Evolutionary conservation across 2,329 filamentous ascomycete species (phyloP), one percentile per base, ranked within the genome.

Genomic region (Xylogone sp.): DNA sequence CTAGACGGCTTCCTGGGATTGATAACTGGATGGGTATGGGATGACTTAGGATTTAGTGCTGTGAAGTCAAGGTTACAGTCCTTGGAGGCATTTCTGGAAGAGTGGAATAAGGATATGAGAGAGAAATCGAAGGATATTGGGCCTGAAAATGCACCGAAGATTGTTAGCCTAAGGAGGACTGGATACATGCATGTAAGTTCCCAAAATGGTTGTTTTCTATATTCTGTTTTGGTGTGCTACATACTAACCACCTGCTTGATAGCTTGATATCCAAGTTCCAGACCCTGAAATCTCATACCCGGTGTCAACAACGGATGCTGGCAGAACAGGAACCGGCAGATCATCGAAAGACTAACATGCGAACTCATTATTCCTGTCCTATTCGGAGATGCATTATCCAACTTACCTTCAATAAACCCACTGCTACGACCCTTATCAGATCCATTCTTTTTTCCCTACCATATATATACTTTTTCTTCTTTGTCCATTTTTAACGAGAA

Each of bases 1-100:
- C 58, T 96, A 1, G 94, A 99, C 68, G 82, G 83, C 12, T 68
- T 90, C 10, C 67, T 97, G 59, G 91, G 93, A 2, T 75, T 95
- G 3, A 70, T 91, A 29, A 97, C 94, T 0, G 89, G 93, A 20
- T 99, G 92, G 89, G 64, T 97, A 29, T 97, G 91, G 90, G 94
- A 99, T 53, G 93, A 97, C 65, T 62, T 93, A 20, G 91, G 93
- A 1, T 71, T 90, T 31, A 88, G 88, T 3, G 83, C 79, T 8
- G 80, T 87, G 53, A 97, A 97, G 73, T 74, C 76, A 20, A 79
- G 85, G 50, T 68, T 96, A 44, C 79, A 77, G 50, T 77, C 73
- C 9, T 72, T 97, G 18, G 94, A 99, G 70, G 69, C 68, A 34
- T 96, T 89, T 84, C 80, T 99, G 49, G 88, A 95, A 57, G 78